phyloP scores from a whole-genome alignment of 2,329 filamentous ascomycete species.

The Cordyceps pruinosa region DNA sequence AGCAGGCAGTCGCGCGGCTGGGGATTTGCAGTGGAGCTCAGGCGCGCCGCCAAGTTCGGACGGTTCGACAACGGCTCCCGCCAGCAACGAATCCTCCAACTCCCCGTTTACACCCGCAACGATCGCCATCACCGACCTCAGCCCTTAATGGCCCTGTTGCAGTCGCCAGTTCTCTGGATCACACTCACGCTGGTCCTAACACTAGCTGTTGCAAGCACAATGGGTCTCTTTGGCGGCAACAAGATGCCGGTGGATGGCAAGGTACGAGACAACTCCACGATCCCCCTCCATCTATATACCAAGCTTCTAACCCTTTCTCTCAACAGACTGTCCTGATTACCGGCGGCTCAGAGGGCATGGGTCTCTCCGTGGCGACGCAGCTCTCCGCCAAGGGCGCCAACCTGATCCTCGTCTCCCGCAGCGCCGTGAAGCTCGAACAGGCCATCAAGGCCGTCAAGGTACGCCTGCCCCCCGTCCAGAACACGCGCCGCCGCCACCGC shows the following conservation, averaged over 20 bases:
- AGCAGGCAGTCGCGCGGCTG: not conserved
- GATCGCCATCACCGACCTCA: not conserved
- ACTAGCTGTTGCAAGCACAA: slow-evolving; percentile 35
- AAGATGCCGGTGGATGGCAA: slow-evolving; percentile 79
- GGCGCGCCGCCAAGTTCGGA: not conserved
- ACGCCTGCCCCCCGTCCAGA: slow-evolving; percentile 15
- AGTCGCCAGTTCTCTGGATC: slow-evolving; percentile 17
- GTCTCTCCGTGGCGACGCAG: slow-evolving; percentile 64
- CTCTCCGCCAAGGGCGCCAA: slow-evolving; percentile 80
- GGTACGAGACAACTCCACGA: slow-evolving; percentile 40
- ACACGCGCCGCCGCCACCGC: not conserved
- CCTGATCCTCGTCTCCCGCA: slow-evolving; percentile 77
- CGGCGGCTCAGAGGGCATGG: slow-evolving; percentile 90
- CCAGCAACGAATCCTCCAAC: not conserved
- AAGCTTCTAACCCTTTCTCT: not conserved
- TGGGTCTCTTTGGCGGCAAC: slow-evolving; percentile 65
- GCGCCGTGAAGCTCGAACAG: slow-evolving; percentile 63
- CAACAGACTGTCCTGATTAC: slow-evolving; percentile 78
- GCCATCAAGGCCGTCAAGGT: slow-evolving; percentile 62
- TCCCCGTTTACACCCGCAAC: not conserved
- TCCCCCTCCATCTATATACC: not conserved
- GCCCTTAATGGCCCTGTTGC: slow-evolving; percentile 1
- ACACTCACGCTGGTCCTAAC: slow-evolving; percentile 25
- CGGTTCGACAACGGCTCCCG: not conserved
- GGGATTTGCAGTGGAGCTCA: slow-evolving; percentile 1